Evolutionary conservation across 352 stramenopile species (phyloP).

Genomic region (Thalassiosira mediterranea): DNA sequence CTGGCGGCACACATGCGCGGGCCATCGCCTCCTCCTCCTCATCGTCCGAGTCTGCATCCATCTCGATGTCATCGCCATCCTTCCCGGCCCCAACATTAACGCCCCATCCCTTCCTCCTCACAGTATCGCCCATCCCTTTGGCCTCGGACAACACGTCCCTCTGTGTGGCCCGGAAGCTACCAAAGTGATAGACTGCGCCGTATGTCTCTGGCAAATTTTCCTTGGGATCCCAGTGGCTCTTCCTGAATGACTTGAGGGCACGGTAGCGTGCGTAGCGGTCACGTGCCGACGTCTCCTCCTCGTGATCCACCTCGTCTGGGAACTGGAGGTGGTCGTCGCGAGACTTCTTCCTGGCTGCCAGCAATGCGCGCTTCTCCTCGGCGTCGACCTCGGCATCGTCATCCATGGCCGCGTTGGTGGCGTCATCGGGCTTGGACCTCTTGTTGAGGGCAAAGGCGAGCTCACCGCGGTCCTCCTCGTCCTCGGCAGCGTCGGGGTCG

Average conservation of each 20-base stretch:
- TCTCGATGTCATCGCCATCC: conserved; percentile 34
- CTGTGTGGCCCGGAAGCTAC: conserved; percentile 93
- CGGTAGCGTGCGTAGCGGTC: conserved; percentile 92
- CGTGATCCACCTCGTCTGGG: conserved; percentile 92
- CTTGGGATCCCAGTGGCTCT: conserved; percentile 96
- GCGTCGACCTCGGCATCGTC: conserved; percentile 70
- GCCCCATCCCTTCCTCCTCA: conserved; percentile 30
- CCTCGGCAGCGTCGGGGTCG: conserved; percentile 73
- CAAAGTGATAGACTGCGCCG: conserved; percentile 95
- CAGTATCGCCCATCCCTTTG: conserved; percentile 67
- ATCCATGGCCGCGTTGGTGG: conserved; percentile 66
- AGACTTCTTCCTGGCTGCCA: conserved; percentile 89
- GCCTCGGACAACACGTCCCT: conserved; percentile 90
- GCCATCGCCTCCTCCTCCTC: conserved; percentile 68
- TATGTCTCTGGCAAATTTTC: conserved; percentile 98
- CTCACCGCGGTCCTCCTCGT: conserved; percentile 74
- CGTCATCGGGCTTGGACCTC: conserved; percentile 46
- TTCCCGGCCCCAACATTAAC: conserved; percentile 7
- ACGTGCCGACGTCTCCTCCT: conserved; percentile 81
- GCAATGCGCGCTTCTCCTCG: conserved; percentile 60
- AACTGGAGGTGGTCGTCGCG: conserved; percentile 92
- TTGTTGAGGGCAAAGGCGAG: conserved; percentile 77
- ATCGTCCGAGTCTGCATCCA: conserved; percentile 73
- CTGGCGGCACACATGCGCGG: conserved; percentile 90
- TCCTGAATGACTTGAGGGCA: conserved; percentile 95